Base-by-base conservation (phyloP, 192 early-diverging fungal species). In the Mortierella claussenii region DNA sequence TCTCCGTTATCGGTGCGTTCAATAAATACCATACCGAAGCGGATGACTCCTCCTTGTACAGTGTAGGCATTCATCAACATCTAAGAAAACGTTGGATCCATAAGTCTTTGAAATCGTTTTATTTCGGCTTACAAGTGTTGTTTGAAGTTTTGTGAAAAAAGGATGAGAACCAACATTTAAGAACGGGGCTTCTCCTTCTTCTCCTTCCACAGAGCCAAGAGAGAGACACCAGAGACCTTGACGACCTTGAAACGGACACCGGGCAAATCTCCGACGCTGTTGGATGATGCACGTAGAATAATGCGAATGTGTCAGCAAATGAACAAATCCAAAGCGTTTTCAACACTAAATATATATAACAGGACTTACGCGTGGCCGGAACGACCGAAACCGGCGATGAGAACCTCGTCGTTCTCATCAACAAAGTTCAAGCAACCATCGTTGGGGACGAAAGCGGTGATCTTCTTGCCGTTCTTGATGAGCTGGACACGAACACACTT, bases 391-490 rank as follows among this genome's bases (percentile, higher is more conserved):
- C 98, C 98, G 68, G 98, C 92, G 82, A 99, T 96, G 76, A 99
- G 87, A 58, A 99, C 96, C 88, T 99, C 98, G 90, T 99, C 97
- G 92, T 99, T 99, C 81, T 99, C 98, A 78, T 99, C 98, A 80
- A 99, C 94, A 86, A 90, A 99, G 96, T 98, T 99, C 82, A 99
- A 89, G 86, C 98, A 99, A 97, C 98, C 98, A 87, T 99, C 98
- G 85, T 97, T 98, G 81, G 98, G 98, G 61, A 99, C 98, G 88
- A 99, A 99, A 80, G 98, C 98, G 60, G 98, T 97, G 82, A 99
- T 92, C 92, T 98, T 99, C 94, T 99, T 99, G 82, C 94, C 95
- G 92, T 99, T 99, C 93, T 99, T 99, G 91, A 99, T 98, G 71
- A 99, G 90, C 89, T 99, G 98, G 71, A 96, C 97, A 95, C 98